Percentiles rank a stretch among this genome's conserved stretches.
phyloP scores from a whole-genome alignment of 2,329 filamentous ascomycete species.

The Colletotrichum destructivum region DNA sequence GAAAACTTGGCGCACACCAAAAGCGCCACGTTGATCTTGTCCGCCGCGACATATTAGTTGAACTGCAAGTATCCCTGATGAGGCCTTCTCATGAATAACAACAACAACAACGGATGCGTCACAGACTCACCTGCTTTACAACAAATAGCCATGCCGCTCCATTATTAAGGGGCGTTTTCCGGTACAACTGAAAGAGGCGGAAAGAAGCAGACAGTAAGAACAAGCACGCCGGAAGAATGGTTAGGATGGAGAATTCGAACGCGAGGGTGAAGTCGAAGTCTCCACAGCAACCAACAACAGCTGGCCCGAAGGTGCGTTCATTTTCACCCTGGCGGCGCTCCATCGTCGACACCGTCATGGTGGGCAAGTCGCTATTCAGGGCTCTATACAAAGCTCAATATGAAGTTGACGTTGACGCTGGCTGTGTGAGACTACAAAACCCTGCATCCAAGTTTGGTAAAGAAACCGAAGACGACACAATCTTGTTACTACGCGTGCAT shows the following conservation, averaged over 20 bases:
- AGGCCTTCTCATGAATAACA: no score
- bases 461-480: no score
- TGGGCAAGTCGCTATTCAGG: no score
- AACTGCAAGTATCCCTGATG: no score
- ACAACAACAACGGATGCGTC: not conserved
- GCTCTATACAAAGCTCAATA: no score
- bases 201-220: slow-evolving; percentile 40
- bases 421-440: no score
- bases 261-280: slow-evolving; percentile 49
- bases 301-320: slow-evolving; percentile 44
- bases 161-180: not conserved
- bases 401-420: no score
- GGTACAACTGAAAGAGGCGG: not conserved
- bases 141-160: not conserved
- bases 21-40: not conserved
- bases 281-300: slow-evolving; percentile 29
- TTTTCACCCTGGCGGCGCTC: slow-evolving; percentile 25
- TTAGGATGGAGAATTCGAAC: slow-evolving; percentile 50
- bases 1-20: not conserved
- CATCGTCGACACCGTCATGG: not conserved
- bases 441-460: no score
- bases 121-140: not conserved
- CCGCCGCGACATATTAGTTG: not conserved
- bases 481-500: no score
- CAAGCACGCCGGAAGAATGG: slow-evolving; percentile 45